These are phyloP conservation scores for Apiospora malaysiana DNA, from an alignment of 2,329 filamentous ascomycete genomes.

Conservation along the genomic window DNA sequence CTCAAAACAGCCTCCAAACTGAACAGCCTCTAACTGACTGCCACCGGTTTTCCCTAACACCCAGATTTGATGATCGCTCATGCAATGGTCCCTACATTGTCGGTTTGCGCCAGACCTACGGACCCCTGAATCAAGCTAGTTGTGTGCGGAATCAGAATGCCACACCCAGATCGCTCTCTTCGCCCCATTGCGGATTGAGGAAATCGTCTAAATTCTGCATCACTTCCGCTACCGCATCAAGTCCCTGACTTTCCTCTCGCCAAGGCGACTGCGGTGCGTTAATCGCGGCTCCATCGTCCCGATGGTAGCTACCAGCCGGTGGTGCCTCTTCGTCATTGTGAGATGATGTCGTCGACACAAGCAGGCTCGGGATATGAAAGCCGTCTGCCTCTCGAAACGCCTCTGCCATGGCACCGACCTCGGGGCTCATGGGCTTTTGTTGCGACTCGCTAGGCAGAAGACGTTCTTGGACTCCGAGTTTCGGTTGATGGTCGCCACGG, in stretches of 20 bases:
- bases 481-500: constrained; percentile 31
- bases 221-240: constrained; percentile 53
- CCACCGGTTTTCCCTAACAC: not conserved
- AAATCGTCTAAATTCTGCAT: constrained; percentile 54
- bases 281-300: constrained; percentile 24
- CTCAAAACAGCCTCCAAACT: not conserved
- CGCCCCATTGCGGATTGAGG: constrained; percentile 45
- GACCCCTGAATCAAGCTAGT: not conserved
- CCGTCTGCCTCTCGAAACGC: constrained; percentile 55
- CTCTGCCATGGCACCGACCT: constrained; percentile 53
- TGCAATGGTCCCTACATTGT: too few relatives aligned
- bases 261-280: constrained; percentile 36
- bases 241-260: constrained; percentile 31
- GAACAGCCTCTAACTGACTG: not conserved
- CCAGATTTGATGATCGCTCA: not conserved
- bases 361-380: constrained; percentile 16
- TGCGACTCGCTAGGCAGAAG: constrained; percentile 52
- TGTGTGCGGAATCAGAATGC: not conserved
- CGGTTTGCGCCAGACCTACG: not conserved
- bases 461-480: constrained; percentile 34
- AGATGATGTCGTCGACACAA: not conserved
- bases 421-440: constrained; percentile 46
- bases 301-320: constrained; percentile 20
- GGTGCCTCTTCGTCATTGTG: constrained; percentile 24
- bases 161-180: constrained; percentile 43